Percentiles rank a stretch among this genome's conserved stretches.
These are phyloP conservation scores for Flaveria trinervia DNA, from an alignment of 129 eudicot species.

Conservation along the genomic window DNA sequence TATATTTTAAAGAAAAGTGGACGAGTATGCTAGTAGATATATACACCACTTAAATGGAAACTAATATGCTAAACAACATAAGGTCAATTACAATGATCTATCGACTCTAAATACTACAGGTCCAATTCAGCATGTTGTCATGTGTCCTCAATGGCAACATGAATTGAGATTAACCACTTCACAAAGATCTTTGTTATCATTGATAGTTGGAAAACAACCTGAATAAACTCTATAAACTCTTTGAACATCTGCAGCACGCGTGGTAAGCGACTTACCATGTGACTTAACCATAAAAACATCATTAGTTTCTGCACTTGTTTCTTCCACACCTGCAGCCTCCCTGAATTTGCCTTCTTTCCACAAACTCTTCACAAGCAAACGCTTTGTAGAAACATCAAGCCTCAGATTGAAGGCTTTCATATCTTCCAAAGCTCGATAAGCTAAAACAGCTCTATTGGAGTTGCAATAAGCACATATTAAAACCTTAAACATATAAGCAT, in stretches of 20 bases:
- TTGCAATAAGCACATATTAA: conserved; percentile 72
- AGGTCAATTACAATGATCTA: background rate
- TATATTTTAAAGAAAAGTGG: no score
- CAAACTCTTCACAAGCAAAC: conserved; percentile 73
- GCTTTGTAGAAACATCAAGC: conserved; percentile 64
- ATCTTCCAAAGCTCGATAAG: conserved; percentile 70
- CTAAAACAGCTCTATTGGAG: conserved; percentile 66
- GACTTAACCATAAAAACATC: conserved; percentile 44
- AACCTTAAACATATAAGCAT: conserved; percentile 65
- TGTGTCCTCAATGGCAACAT: background rate
- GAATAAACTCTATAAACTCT: conserved; percentile 49
- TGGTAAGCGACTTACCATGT: conserved; percentile 53
- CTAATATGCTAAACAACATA: background rate
- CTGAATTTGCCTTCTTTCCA: conserved; percentile 84
- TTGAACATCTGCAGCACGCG: conserved; percentile 52
- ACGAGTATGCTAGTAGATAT: background rate
- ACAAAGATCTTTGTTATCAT: conserved; percentile 21
- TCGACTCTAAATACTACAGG: no score
- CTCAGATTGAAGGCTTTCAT: conserved; percentile 56
- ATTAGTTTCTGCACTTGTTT: conserved; percentile 42
- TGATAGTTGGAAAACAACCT: conserved; percentile 30
- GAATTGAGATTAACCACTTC: conserved; percentile 5
- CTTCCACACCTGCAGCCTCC: conserved; percentile 90
- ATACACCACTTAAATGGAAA: background rate
- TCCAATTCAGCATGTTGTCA: no score